These are phyloP conservation scores for Astrothelium subdiscretum DNA, from an alignment of 495 filamentous ascomycete genomes.

Conservation along the genomic window DNA sequence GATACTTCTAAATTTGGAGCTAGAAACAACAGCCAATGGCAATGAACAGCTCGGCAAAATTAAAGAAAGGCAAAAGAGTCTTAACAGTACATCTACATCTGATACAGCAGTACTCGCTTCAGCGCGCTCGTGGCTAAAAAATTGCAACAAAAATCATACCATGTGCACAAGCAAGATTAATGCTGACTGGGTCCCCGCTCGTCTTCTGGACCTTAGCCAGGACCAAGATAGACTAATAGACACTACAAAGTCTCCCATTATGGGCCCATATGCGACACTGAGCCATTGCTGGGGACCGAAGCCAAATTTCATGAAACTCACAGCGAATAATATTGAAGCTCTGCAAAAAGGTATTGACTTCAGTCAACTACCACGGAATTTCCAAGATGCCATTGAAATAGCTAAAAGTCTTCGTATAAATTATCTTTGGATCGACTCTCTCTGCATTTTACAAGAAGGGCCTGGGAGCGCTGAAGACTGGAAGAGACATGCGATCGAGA, in stretches of 20 bases:
- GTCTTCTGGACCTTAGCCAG: neutral
- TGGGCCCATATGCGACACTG: slow-evolving; percentile 5
- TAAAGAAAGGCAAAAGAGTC: neutral
- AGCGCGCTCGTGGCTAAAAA: neutral
- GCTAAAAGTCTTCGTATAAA: slow-evolving; percentile 3
- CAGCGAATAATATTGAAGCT: neutral
- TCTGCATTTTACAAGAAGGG: slow-evolving; percentile 12
- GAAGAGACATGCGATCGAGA: neutral
- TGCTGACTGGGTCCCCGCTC: neutral
- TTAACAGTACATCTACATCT: neutral
- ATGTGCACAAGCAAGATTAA: neutral
- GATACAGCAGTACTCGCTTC: neutral
- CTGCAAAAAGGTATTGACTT: neutral
- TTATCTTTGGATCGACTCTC: slow-evolving; percentile 17
- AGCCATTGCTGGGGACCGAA: slow-evolving; percentile 14
- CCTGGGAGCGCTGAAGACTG: neutral
- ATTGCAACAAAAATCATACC: neutral
- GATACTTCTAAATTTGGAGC: neutral
- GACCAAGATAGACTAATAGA: neutral
- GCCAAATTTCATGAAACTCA: neutral
- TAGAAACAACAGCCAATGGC: neutral
- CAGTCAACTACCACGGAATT: slow-evolving; percentile 4
- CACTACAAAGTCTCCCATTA: neutral
- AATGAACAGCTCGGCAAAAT: neutral
- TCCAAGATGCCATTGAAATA: slow-evolving; percentile 11